Evolutionary conservation across 768 basidiomycete genomes (phyloP), one percentile per base, ranked within the genome.

Genomic region (Symmetrospora coprosmae): DNA sequence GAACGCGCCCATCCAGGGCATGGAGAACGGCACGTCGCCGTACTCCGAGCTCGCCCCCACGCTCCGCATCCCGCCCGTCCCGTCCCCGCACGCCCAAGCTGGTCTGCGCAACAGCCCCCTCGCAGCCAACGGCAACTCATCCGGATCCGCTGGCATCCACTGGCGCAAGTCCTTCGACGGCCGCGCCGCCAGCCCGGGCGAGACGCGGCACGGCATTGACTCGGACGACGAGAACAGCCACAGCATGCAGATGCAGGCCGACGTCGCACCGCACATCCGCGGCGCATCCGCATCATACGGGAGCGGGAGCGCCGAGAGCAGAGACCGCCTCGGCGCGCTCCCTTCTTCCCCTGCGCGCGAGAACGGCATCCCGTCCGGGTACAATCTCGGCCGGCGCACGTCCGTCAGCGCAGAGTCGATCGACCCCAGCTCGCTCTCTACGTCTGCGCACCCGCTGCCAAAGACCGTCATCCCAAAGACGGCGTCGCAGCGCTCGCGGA

Each of bases 401-500:
- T 96, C 91, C 35, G 89, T 99, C 61, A 89, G 86, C 55, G 94
- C 94, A 4, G 94, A 99, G 72, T 88, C 90, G 2, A 88, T 97
- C 70, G 81, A 81, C n/a, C 80, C 94, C 53, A 80, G 86, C 71
- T 80, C 80, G 69, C 75, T 76, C 61, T 70, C 77, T 62, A 77
- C 82, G 66, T 81, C 84, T 64, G 79, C 81, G 21, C 27, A 56
- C 48, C 49, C 45, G 19, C 46, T 63, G 16, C 60, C 66, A 9
- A 73, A 70, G 53, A 70, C 71, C 0, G 61, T 67, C n/a, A 79
- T 85, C 8, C 88, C 88, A 21, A 97, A 99, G 76, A 77, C 84
- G 14, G 74, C 80, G 1, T 84, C 88, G 65, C 94, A 99, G 73
- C 78, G 90, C 31, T 78, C 78, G 25, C 81, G 92, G 51, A 96